These are phyloP conservation scores for Leccinum proximum DNA, from an alignment of 1,284 basidiomycete genomes.

Conservation along the genomic window DNA sequence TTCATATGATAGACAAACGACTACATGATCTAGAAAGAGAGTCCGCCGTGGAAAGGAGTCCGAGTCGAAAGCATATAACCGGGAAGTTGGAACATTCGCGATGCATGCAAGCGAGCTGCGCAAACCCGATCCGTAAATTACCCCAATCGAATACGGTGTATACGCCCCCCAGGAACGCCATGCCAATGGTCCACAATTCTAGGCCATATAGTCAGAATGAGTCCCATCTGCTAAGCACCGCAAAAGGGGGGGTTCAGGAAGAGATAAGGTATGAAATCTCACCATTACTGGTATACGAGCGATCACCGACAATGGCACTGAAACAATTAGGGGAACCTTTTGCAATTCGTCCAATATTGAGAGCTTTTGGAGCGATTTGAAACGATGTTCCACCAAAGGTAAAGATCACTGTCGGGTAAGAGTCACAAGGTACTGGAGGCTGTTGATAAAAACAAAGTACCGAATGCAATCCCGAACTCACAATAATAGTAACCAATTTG, in stretches of 20 bases:
- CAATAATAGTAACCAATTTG: neutral
- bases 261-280: neutral
- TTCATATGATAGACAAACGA: too few species aligned
- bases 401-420: neutral
- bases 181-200: neutral
- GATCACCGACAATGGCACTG: neutral
- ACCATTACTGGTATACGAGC: neutral
- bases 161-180: neutral
- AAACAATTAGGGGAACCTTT: neutral
- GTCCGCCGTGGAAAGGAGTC: too few species aligned
- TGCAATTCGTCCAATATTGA: neutral
- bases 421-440: neutral
- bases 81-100: neutral
- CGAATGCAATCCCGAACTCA: neutral
- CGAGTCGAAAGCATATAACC: neutral
- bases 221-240: neutral
- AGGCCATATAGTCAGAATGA: neutral
- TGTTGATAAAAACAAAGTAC: neutral
- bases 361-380: neutral
- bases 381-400: neutral
- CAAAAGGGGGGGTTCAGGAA: neutral
- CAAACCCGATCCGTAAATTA: neutral
- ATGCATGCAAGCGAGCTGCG: neutral
- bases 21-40: too few species aligned
- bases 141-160: neutral